Percentiles rank a stretch among this genome's conserved stretches.
phyloP scores from a whole-genome alignment of 2,329 filamentous ascomycete species.

The Diplodia seriata region DNA sequence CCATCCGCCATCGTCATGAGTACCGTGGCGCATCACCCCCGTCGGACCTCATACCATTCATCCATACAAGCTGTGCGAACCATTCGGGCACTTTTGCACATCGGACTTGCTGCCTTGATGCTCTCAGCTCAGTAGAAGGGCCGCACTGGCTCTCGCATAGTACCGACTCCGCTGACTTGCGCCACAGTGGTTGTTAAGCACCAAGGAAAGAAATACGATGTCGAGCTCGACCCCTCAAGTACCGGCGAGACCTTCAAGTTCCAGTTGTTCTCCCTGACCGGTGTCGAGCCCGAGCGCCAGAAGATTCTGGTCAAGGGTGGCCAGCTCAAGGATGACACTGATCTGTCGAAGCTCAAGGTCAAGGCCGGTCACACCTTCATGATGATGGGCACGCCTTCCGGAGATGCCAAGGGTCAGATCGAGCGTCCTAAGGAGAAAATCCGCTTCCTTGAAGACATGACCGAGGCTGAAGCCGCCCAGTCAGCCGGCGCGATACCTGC shows the following conservation, averaged over 20 bases:
- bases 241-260: slow-evolving; percentile 94
- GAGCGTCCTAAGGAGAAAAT: slow-evolving; percentile 78
- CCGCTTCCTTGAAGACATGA: slow-evolving; percentile 97
- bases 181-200: slow-evolving; percentile 86
- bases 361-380: slow-evolving; percentile 88
- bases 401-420: slow-evolving; percentile 65
- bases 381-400: slow-evolving; percentile 92
- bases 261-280: slow-evolving; percentile 92
- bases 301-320: slow-evolving; percentile 95
- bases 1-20: not conserved
- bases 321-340: slow-evolving; percentile 93
- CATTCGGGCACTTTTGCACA: not conserved
- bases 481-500: slow-evolving; percentile 84
- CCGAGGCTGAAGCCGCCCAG: slow-evolving; percentile 85
- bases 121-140: not conserved
- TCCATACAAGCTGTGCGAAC: not conserved
- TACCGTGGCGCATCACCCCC: slow-evolving; percentile 15
- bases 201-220: slow-evolving; percentile 91
- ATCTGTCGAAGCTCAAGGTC: slow-evolving; percentile 80
- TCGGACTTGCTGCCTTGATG: not conserved
- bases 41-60: slow-evolving; percentile 8
- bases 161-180: slow-evolving; percentile 15
- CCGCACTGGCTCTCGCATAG: not conserved
- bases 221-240: slow-evolving; percentile 84
- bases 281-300: slow-evolving; percentile 93